Conservation (phyloP, 805 yeast species). For the Allodekkera sacchari region DNA sequence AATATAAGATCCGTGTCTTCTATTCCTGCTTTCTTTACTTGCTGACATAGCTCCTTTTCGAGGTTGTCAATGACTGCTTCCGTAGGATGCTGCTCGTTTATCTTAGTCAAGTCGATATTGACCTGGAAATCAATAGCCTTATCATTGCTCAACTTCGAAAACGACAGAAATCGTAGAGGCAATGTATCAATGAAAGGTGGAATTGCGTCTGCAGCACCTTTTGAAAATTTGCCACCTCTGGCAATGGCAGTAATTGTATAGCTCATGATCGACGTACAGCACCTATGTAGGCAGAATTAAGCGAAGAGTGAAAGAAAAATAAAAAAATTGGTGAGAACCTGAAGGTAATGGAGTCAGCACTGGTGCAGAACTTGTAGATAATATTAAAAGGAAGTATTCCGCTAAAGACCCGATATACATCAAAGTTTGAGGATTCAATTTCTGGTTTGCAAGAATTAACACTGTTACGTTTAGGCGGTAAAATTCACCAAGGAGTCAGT, state of each 20-base stretch:
- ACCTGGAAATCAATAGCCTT: constrained; percentile 33
- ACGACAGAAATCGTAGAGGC: constrained; percentile 22
- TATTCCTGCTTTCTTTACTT: constrained; percentile 14
- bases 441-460: no score
- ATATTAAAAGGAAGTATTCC: not conserved
- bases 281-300: not conserved
- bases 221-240: constrained; percentile 12
- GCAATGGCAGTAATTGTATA: constrained; percentile 25
- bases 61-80: constrained; percentile 12
- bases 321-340: not conserved
- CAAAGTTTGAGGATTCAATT: no score
- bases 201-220: constrained; percentile 14
- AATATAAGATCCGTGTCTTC: constrained; percentile 33
- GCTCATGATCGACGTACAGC: no score
- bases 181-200: constrained; percentile 19
- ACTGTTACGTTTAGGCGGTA: no score
- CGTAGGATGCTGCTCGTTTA: constrained; percentile 3
- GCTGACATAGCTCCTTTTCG: constrained; percentile 7
- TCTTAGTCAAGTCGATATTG: constrained; percentile 14
- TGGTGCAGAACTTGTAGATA: not conserved
- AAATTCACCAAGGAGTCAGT: no score
- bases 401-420: no score
- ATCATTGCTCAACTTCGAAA: constrained; percentile 22
- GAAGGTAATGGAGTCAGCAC: not conserved
- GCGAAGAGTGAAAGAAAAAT: not conserved